Evolutionary conservation across 2,329 filamentous ascomycete genomes (phyloP).

Genomic region (Phoma sp.): DNA sequence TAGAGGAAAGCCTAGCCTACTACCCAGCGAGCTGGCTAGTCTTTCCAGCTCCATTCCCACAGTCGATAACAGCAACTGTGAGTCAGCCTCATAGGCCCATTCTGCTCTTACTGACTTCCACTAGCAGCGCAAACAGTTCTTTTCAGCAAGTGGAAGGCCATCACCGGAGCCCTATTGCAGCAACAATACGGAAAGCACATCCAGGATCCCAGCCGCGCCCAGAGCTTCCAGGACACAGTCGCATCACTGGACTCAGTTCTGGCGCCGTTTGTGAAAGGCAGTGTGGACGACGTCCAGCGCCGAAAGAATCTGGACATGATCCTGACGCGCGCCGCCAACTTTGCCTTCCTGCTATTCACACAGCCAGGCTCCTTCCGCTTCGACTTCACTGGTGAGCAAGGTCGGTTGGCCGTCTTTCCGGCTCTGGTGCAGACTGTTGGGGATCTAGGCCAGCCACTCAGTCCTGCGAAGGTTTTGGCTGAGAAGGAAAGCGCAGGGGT

Average conservation of each 20-base stretch:
- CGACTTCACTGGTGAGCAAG: slow-evolving; percentile 25
- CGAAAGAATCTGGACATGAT: slow-evolving; percentile 40
- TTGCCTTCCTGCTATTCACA: slow-evolving; percentile 39
- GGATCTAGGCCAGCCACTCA: slow-evolving; percentile 30
- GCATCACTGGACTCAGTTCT: slow-evolving; percentile 30
- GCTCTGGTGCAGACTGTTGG: slow-evolving; percentile 35
- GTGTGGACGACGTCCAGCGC: slow-evolving; percentile 24
- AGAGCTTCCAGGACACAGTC: slow-evolving; percentile 18
- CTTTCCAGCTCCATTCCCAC: not conserved
- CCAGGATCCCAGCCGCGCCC: slow-evolving; percentile 3
- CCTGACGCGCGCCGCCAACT: slow-evolving; percentile 32
- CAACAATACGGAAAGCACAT: slow-evolving; percentile 14
- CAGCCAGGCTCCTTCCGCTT: slow-evolving; percentile 41
- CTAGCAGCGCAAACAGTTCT: slow-evolving; percentile 20
- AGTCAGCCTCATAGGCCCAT: not conserved
- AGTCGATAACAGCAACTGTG: not conserved
- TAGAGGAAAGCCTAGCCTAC: slow-evolving; percentile 16
- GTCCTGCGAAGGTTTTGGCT: slow-evolving; percentile 19
- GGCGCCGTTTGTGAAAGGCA: slow-evolving; percentile 26
- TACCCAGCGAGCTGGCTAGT: slow-evolving; percentile 20
- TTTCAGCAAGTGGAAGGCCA: slow-evolving; percentile 34
- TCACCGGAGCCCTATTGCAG: slow-evolving; percentile 29
- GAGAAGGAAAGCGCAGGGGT: slow-evolving; percentile 24
- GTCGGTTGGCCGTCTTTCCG: slow-evolving; percentile 33
- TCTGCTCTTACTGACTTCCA: not conserved